These are phyloP conservation scores for Hylodesmum podocarpum DNA, from an alignment of 306 rosid species.

Conservation along the genomic window DNA sequence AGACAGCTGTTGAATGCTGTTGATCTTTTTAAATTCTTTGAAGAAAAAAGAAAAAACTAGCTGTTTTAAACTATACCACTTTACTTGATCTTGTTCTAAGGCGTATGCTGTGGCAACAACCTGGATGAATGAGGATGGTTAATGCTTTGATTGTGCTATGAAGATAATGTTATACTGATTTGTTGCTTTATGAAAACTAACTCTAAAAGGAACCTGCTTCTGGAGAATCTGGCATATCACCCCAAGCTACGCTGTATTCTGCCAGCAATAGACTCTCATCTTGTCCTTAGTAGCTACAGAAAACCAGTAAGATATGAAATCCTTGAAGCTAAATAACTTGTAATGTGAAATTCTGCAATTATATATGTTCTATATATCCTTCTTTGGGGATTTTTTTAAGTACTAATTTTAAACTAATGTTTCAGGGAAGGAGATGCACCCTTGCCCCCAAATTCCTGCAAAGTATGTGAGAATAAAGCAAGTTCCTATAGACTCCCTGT, in stretches of 20 bases:
- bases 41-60: no score
- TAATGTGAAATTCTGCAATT: slow-evolving; percentile 1
- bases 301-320: slow-evolving; percentile 70
- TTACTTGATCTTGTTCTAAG: no score
- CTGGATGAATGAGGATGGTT: no score
- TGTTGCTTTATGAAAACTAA: no score
- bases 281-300: slow-evolving; percentile 89
- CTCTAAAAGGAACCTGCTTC: slow-evolving; percentile 68
- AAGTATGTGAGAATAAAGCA: slow-evolving; percentile 78
- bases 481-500: slow-evolving; percentile 39
- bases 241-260: slow-evolving; percentile 66
- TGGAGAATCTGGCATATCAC: no score
- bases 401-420: slow-evolving; percentile 33
- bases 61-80: no score
- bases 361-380: neutral
- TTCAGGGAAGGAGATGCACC: slow-evolving; percentile 78
- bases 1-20: no score
- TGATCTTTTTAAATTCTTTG: no score
- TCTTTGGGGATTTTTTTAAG: neutral
- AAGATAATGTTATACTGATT: no score
- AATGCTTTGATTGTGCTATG: no score
- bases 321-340: slow-evolving; percentile 13
- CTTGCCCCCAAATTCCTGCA: slow-evolving; percentile 72
- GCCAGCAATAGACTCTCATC: slow-evolving; percentile 54
- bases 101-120: no score